Conservation (phyloP, 1,139 yeast species). For the Pneumocystis jirovecii region DNA sequence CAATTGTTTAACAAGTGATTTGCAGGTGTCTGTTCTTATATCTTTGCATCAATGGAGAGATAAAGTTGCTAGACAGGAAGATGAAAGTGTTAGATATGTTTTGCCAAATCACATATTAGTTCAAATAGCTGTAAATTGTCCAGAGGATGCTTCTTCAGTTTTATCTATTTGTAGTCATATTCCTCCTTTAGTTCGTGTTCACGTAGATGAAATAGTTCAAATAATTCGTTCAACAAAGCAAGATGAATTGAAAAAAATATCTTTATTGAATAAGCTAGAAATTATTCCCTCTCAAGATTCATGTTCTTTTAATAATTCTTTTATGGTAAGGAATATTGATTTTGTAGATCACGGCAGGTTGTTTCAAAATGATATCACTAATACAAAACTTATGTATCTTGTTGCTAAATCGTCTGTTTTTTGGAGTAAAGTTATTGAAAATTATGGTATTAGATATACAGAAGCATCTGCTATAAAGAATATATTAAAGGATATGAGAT, state of each 20-base stretch:
- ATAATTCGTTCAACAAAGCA: slow-evolving; percentile 6
- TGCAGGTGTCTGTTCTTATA: slow-evolving; percentile 40
- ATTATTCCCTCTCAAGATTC: not conserved
- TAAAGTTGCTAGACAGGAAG: slow-evolving; percentile 49
- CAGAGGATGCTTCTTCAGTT: slow-evolving; percentile 7
- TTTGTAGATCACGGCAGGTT: not conserved
- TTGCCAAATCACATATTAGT: slow-evolving; percentile 73
- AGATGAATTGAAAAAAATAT: not conserved
- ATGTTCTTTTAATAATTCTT: not conserved
- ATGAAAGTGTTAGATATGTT: slow-evolving; percentile 70
- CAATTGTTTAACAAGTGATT: slow-evolving; percentile 28
- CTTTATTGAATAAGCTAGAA: not conserved
- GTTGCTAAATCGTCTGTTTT: not conserved
- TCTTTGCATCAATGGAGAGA: slow-evolving; percentile 77
- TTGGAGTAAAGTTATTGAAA: not conserved
- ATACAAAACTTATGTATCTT: not conserved
- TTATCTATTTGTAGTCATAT: slow-evolving; percentile 6
- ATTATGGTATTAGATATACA: not conserved
- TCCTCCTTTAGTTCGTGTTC: slow-evolving; percentile 8
- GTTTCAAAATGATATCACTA: not conserved
- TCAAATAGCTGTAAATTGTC: slow-evolving; percentile 30
- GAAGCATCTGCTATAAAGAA: not conserved
- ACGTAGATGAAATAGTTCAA: slow-evolving; percentile 7
- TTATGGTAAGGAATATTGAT: not conserved
- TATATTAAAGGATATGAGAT: not conserved